phyloP scores from a whole-genome alignment of 768 basidiomycete species.

The Tulasnella sp. region DNA sequence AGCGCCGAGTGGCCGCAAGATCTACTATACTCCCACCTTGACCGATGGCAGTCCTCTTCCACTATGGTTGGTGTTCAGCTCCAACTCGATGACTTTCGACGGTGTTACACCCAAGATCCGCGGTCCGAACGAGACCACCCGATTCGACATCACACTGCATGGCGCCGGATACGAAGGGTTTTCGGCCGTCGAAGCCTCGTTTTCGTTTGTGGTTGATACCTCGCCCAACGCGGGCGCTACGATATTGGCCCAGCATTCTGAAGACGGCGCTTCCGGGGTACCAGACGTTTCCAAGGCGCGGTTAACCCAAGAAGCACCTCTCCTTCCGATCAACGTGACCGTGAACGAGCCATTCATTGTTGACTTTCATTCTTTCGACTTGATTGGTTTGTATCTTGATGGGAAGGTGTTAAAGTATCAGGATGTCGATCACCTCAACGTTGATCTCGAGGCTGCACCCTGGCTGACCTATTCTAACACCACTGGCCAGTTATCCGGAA shows the following conservation, averaged over 20 bases:
- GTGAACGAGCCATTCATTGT: slow-evolving; percentile 41
- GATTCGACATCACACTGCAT: slow-evolving; percentile 44
- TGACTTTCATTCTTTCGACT: slow-evolving; percentile 44
- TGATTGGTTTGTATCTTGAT: slow-evolving; percentile 51
- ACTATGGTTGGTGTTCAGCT: slow-evolving; percentile 61
- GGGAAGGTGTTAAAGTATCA: slow-evolving; percentile 41
- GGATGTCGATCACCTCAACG: slow-evolving; percentile 43
- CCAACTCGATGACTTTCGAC: slow-evolving; percentile 54
- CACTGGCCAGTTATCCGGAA: slow-evolving; percentile 50
- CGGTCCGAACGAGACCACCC: slow-evolving; percentile 29
- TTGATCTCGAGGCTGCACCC: slow-evolving; percentile 45
- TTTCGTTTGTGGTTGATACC: slow-evolving; percentile 57
- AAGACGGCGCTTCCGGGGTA: no score
- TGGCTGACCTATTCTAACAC: slow-evolving; percentile 41
- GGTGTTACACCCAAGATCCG: slow-evolving; percentile 55
- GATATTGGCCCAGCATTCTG: no score
- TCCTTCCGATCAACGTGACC: slow-evolving; percentile 63
- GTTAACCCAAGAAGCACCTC: slow-evolving; percentile 36
- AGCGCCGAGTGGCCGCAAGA: slow-evolving; percentile 25
- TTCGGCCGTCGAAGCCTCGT: slow-evolving; percentile 38
- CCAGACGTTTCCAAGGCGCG: slow-evolving; percentile 34
- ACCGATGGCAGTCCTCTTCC: slow-evolving; percentile 62
- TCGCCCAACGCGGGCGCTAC: slow-evolving; percentile 22
- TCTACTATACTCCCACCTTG: slow-evolving; percentile 54
- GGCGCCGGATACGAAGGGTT: slow-evolving; percentile 67